phyloP scores from a whole-genome alignment of 768 basidiomycete genomes.

The Symmetrospora coprosmae region DNA sequence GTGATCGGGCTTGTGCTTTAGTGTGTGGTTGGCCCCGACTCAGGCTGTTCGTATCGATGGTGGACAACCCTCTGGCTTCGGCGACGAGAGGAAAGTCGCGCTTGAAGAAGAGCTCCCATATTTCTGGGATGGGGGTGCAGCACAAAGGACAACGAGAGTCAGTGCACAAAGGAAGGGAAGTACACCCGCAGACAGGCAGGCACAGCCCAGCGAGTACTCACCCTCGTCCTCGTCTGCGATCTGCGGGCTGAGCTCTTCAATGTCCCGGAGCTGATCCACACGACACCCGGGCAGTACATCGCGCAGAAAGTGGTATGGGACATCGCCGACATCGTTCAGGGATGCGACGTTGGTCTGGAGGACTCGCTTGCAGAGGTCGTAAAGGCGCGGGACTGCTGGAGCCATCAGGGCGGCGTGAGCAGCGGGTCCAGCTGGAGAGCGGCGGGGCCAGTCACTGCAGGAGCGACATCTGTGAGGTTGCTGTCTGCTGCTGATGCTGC shows the following conservation, averaged over 20 bases:
- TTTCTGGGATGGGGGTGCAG: neutral
- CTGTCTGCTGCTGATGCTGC: too few species aligned
- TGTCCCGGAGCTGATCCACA: slow-evolving; percentile 10
- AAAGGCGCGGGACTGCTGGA: slow-evolving; percentile 3
- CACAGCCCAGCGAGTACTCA: neutral
- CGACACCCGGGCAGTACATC: slow-evolving; percentile 7
- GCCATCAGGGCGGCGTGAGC: neutral
- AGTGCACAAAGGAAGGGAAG: too few species aligned
- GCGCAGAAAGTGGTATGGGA: slow-evolving; percentile 5
- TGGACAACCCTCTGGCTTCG: neutral
- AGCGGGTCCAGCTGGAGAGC: too few species aligned
- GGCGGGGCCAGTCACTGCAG: too few species aligned
- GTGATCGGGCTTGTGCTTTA: neutral
- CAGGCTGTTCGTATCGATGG: neutral
- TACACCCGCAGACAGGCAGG: too few species aligned
- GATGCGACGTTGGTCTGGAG: slow-evolving; percentile 8
- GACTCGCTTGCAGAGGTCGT: slow-evolving; percentile 13
- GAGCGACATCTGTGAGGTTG: too few species aligned
- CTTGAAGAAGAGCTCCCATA: slow-evolving; percentile 21
- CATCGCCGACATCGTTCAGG: slow-evolving; percentile 13
- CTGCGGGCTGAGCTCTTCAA: slow-evolving; percentile 13
- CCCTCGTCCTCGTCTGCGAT: slow-evolving; percentile 19
- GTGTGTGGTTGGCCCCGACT: neutral
- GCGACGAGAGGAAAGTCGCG: slow-evolving; percentile 18
- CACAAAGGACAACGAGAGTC: neutral